Base-by-base conservation (phyloP, 106 monocot species). In the Apostasia shenzhenica region DNA sequence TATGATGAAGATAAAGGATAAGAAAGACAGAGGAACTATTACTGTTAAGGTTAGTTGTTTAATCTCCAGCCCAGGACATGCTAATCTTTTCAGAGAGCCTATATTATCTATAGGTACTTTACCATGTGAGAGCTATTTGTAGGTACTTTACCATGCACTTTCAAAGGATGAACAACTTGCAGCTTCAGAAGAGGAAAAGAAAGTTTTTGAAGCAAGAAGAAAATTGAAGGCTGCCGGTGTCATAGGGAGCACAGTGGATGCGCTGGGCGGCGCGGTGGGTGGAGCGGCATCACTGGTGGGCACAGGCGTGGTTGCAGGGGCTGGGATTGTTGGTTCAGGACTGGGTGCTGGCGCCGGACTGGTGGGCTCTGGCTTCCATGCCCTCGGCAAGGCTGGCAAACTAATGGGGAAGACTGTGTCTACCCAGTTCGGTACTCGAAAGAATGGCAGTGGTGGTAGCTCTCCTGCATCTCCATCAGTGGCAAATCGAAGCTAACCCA, bases 221-320 rank as follows among this genome's bases (percentile, higher is more conserved):
- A 82, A 79, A 67, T 12, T 97, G 72, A 97, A 97, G 67, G 83
- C 92, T 58, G 84, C 84, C 9, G 95, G 95, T 50, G 8, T 97
- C 41, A 81, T 97, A 3, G 95, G 95, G 7, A 89, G 89, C 79
- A 85, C 92, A 1, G 83, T 89, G 86, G 95, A 95, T 66, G 95
- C 91, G 1, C 57, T 95, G 11, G 95, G 83, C 26, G 91, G 91
- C 14, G 91, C 87, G 1, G 86, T 82, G 41, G 70, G 61, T 13
- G 6, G 88, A 1, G 90, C 87, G 13, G 94, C 90, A 5, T 82
- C 90, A 8, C 84, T 78, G 6, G 81, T 88, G 1, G 48, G 48
- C 26, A 65, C 65, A 7, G 65, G 65, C 12, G 65, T 48, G 12
- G 8, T 2, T 3, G 65, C 65, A 8, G 65, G 65, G 5, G 65